phyloP scores from a whole-genome alignment of 2,329 filamentous ascomycete species.

The Xylaria sp. region DNA sequence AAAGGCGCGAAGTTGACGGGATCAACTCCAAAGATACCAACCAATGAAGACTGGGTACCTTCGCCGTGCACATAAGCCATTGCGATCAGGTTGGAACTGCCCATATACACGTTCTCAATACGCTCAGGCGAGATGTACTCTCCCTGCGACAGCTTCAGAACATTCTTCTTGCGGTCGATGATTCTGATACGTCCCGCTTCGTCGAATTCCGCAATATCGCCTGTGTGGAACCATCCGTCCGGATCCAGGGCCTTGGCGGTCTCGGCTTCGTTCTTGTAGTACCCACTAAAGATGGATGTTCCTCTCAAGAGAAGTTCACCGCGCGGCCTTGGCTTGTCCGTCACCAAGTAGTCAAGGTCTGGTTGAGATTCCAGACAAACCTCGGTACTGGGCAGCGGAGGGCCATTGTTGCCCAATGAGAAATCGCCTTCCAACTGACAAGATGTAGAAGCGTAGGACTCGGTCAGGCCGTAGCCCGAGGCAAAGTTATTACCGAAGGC shows the following conservation, averaged over 20 bases:
- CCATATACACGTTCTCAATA: constrained; percentile 93
- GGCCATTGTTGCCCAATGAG: constrained; percentile 83
- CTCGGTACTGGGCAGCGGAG: constrained; percentile 74
- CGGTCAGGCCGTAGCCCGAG: constrained; percentile 94
- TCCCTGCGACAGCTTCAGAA: constrained; percentile 97
- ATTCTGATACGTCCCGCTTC: constrained; percentile 88
- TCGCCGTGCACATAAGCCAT: constrained; percentile 94
- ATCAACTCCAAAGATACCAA: constrained; percentile 89
- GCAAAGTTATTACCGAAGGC: constrained; percentile 81
- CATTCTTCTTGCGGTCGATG: constrained; percentile 97
- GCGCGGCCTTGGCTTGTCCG: constrained; percentile 88
- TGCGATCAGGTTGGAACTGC: constrained; percentile 79
- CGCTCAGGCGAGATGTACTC: constrained; percentile 98
- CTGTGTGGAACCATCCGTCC: constrained; percentile 97
- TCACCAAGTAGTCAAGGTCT: constrained; percentile 90
- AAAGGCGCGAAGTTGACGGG: constrained; percentile 85
- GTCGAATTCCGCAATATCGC: constrained; percentile 90
- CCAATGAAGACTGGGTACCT: constrained; percentile 80
- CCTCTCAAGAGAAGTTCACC: constrained; percentile 90
- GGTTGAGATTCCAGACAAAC: constrained; percentile 86
- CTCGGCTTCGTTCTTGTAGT: constrained; percentile 91
- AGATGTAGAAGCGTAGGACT: constrained; percentile 83
- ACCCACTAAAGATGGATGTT: constrained; percentile 82
- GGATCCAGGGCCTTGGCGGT: constrained; percentile 83
- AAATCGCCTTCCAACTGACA: constrained; percentile 79